Percentiles rank a stretch among this genome's conserved stretches.
Evolutionary conservation across 768 basidiomycete species (phyloP).

Genomic region (Arthromyces matolae): DNA sequence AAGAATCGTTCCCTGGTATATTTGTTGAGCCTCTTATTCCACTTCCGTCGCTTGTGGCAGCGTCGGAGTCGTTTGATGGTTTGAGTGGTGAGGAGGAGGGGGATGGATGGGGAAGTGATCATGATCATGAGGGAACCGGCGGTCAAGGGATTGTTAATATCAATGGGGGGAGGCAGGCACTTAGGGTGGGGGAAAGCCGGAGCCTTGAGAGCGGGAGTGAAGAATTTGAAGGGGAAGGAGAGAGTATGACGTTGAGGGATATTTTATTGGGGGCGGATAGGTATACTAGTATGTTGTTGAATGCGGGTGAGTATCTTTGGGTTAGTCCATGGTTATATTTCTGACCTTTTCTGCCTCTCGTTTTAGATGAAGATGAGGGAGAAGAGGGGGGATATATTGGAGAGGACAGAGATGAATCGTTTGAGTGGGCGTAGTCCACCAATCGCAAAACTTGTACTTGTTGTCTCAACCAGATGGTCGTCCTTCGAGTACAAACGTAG

Average conservation of each 20-base stretch:
- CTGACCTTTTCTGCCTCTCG: not conserved
- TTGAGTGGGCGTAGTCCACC: constrained; percentile 24
- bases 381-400: constrained; percentile 10
- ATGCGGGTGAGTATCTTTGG: constrained; percentile 14
- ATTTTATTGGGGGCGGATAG: constrained; percentile 39
- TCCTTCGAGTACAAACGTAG: no score
- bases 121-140: constrained; percentile 19
- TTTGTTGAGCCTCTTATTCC: constrained; percentile 17
- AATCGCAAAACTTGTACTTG: no score
- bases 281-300: constrained; percentile 36
- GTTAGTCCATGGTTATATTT: not conserved
- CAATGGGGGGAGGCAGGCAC: no score
- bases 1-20: constrained; percentile 19
- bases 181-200: no score
- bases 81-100: constrained; percentile 1
- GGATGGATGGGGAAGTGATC: constrained; percentile 5
- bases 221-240: constrained; percentile 33
- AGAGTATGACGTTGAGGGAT: constrained; percentile 48
- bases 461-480: no score
- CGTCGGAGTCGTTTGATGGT: constrained; percentile 1
- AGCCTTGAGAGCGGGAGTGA: no score
- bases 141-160: no score
- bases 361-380: constrained; percentile 2
- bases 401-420: constrained; percentile 16
- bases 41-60: constrained; percentile 15